Conservation (phyloP, 2,329 filamentous ascomycete species). For the Colletotrichum spaethianum region DNA sequence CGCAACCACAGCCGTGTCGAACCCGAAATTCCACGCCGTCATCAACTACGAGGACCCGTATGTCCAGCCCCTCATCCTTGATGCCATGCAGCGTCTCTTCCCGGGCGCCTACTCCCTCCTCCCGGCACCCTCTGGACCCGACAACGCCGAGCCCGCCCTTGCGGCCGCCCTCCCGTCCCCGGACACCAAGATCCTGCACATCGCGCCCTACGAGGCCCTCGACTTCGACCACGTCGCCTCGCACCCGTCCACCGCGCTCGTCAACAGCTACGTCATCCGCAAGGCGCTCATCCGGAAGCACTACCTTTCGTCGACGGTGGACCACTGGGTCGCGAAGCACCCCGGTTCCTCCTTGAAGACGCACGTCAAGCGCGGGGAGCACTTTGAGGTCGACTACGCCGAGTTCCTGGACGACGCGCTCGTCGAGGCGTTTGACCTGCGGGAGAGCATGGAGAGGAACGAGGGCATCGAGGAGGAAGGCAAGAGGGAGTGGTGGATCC, state of each 20-base stretch:
- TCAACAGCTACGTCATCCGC: conserved; percentile 94
- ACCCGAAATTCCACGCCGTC: conserved; percentile 69
- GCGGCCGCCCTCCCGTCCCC: conserved; percentile 52
- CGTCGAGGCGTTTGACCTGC: conserved; percentile 89
- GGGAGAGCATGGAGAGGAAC: conserved; percentile 83
- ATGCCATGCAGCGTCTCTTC: conserved; percentile 76
- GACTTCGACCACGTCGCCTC: conserved; percentile 83
- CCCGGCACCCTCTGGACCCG: conserved; percentile 61
- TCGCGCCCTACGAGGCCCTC: conserved; percentile 87
- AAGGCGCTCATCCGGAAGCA: conserved; percentile 98
- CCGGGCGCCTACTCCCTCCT: conserved; percentile 66
- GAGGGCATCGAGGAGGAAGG: conserved; percentile 41
- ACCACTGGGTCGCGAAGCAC: conserved; percentile 89
- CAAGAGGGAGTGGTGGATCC: conserved; percentile 91
- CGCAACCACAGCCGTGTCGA: conserved; percentile 53
- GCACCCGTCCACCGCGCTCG: conserved; percentile 73
- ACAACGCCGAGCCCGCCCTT: conserved; percentile 51
- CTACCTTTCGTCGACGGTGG: conserved; percentile 86
- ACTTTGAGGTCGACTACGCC: conserved; percentile 96
- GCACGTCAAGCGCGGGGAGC: conserved; percentile 83
- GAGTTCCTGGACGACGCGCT: conserved; percentile 97
- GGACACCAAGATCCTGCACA: conserved; percentile 75
- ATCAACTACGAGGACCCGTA: conserved; percentile 91
- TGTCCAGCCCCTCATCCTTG: conserved; percentile 86
- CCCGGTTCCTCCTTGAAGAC: conserved; percentile 77